Conservation (phyloP, 768 basidiomycete genomes). For the Tricholoma sp. region DNA sequence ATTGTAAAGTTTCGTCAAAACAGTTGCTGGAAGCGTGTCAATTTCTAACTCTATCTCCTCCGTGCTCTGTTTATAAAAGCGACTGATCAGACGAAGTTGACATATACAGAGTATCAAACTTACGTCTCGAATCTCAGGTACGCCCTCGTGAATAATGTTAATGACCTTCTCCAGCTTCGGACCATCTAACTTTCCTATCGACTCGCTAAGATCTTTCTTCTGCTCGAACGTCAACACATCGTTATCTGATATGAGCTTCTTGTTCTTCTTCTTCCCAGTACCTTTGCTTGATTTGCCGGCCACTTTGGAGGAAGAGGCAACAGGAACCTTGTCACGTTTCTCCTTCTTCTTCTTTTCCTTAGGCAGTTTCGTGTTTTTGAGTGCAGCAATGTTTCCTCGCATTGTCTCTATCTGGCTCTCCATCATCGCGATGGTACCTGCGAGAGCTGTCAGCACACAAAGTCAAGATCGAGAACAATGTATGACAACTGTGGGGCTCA, state of each 20-base stretch:
- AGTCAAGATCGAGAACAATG: conserved; percentile 5
- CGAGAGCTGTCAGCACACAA: conserved; percentile 17
- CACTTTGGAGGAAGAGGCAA: conserved; percentile 63
- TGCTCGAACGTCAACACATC: conserved; percentile 90
- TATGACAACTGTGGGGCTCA: conserved; percentile 31
- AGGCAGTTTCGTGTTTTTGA: conserved; percentile 50
- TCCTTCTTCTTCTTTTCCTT: conserved; percentile 74
- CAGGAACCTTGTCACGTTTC: conserved; percentile 46
- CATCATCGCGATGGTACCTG: conserved; percentile 72
- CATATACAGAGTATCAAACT: conserved; percentile 26
- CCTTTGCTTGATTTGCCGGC: conserved; percentile 45
- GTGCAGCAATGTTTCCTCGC: conserved; percentile 58
- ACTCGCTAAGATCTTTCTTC: conserved; percentile 97
- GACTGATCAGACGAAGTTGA: conserved; percentile 9
- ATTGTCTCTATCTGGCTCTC: conserved; percentile 80
- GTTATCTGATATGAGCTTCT: conserved; percentile 69
- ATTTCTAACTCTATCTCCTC: conserved; percentile 99
- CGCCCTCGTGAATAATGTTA: conserved; percentile 90
- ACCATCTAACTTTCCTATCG: conserved; percentile 83
- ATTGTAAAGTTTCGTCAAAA: conserved; percentile 92
- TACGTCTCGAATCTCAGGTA: conserved; percentile 91
- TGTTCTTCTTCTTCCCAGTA: conserved; percentile 53
- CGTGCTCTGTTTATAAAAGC: conserved; percentile 55
- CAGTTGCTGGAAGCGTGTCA: conserved; percentile 79
- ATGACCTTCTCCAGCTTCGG: conserved; percentile 85